Evolutionary conservation across 106 monocot species (phyloP), one percentile per base, ranked within the genome.

Genomic region (Allium cepa): DNA sequence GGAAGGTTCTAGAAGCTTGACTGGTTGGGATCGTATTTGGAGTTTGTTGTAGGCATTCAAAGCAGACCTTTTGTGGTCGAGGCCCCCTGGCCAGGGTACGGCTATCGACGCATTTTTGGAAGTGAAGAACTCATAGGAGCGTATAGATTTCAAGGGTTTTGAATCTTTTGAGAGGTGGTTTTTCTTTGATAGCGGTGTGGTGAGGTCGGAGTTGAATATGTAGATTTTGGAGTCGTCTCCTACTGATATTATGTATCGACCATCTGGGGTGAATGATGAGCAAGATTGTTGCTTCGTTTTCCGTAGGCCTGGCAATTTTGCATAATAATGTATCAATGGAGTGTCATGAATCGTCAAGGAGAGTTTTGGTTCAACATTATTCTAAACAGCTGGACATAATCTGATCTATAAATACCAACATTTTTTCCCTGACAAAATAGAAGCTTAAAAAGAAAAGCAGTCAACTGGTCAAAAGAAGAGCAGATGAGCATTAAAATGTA

Each of bases 251-350:
- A 96, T 82, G 60, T 88, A 71, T 59, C 76, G 79, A 13, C 95
- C 88, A 68, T 96, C 95, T 9, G 84, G 73, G 55, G 91, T 96
- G 68, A 96, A 86, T 60, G 88, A 84, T 64, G 95, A 80, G 50
- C 72, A 81, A 12, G 71, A 64, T 46, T 88, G 88, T 47, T 60
- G 69, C 72, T 75, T 91, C 2, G 83, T 77, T 56, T 76, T 88
- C 17, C 91, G 63, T 10, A 74, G 72, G 52, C 88, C 95, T 95
- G 73, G 47, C 36, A 36, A 36, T 36, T 36, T 1, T 36, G 36
- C 36, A 36, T 36, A 22, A 22, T 22, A 22, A 22, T 22, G 22
- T 22, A 22, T 22, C 22, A 22, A 22, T 22, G 22, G 22, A 22
- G 22, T 22, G 22, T 22, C 22, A 22, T 22, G 22, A 22, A 22